phyloP scores from a whole-genome alignment of 257 asterid species.

The Salvia rosmarinus region DNA sequence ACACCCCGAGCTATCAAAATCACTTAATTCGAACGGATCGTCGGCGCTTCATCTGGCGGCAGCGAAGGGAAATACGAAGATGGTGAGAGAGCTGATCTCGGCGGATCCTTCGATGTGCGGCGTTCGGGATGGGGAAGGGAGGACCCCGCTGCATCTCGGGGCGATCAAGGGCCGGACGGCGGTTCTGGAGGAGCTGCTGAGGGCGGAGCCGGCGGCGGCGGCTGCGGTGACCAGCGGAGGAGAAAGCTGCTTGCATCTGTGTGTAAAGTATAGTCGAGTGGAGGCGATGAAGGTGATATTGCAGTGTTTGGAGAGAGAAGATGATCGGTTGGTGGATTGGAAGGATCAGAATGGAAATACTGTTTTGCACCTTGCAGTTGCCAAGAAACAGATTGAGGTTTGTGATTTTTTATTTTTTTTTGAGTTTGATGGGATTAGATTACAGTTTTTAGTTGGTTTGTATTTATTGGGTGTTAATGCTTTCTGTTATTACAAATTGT shows the following conservation, averaged over 20 bases:
- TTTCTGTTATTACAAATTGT: too few species aligned
- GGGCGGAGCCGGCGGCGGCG: slow-evolving; percentile 33
- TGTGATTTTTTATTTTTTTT: neutral
- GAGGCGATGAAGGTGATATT: slow-evolving; percentile 39
- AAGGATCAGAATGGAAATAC: slow-evolving; percentile 41
- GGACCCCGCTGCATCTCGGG: slow-evolving; percentile 40
- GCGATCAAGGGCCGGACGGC: slow-evolving; percentile 41
- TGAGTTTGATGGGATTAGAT: neutral
- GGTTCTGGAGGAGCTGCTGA: slow-evolving; percentile 30
- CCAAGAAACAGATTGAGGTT: slow-evolving; percentile 43
- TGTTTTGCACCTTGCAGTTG: slow-evolving; percentile 42
- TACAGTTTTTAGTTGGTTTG: neutral
- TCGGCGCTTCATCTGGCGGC: slow-evolving; percentile 45
- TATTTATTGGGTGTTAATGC: neutral
- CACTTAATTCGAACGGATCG: slow-evolving; percentile 35
- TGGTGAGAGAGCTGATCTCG: slow-evolving; percentile 32
- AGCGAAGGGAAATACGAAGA: slow-evolving; percentile 31
- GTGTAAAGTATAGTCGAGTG: slow-evolving; percentile 39
- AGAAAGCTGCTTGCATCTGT: slow-evolving; percentile 42
- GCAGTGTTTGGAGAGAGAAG: slow-evolving; percentile 33
- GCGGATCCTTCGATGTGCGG: slow-evolving; percentile 33
- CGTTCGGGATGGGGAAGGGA: slow-evolving; percentile 34
- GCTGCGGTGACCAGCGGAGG: slow-evolving; percentile 34
- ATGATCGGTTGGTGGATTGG: slow-evolving; percentile 36
- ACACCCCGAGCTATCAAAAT: slow-evolving; percentile 31